Percentiles rank a stretch among this genome's conserved stretches.
Conservation (phyloP, 1,284 basidiomycete species). For the Prillingera fragicola region DNA sequence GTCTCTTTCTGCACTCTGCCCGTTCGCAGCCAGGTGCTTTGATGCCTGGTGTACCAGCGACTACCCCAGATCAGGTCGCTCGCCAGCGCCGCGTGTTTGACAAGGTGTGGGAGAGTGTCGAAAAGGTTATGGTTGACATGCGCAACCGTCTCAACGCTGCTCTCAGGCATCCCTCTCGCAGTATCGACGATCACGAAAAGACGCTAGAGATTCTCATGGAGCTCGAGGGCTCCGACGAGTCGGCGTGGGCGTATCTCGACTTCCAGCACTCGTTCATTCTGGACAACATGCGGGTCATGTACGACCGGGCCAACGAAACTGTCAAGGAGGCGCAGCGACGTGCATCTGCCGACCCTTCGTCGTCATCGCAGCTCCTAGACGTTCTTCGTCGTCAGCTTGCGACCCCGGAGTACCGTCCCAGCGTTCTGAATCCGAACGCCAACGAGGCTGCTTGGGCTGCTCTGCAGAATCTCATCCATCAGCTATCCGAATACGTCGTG, state of each 20-base stretch:
- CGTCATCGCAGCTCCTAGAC: conserved; percentile 28
- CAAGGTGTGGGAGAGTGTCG: conserved; percentile 93
- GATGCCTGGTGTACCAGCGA: conserved; percentile 53
- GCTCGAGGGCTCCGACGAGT: conserved; percentile 66
- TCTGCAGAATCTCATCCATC: conserved; percentile 58
- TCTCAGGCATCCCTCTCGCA: conserved; percentile 67
- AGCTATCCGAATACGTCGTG: conserved; percentile 52
- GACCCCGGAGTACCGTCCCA: conserved; percentile 22
- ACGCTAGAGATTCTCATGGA: conserved; percentile 92
- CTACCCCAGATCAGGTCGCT: conserved; percentile 54
- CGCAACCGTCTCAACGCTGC: conserved; percentile 67
- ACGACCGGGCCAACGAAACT: conserved; percentile 54
- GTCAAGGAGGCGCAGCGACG: conserved; percentile 51
- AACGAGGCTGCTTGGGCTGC: conserved; percentile 71
- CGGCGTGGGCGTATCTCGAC: conserved; percentile 91
- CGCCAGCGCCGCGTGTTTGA: conserved; percentile 90
- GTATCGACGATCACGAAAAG: conserved; percentile 91
- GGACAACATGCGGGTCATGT: conserved; percentile 66
- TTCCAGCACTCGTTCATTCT: conserved; percentile 83
- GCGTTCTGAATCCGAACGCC: conserved; percentile 48
- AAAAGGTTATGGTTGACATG: conserved; percentile 93
- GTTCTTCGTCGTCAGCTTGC: conserved; percentile 30
- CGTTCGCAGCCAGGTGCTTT: conserved; percentile 73
- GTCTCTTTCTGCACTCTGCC: conserved; percentile 75
- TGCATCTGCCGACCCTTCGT: conserved; percentile 20